Evolutionary conservation across 768 basidiomycete species (phyloP).

Genomic region (Russula ochroleuca): DNA sequence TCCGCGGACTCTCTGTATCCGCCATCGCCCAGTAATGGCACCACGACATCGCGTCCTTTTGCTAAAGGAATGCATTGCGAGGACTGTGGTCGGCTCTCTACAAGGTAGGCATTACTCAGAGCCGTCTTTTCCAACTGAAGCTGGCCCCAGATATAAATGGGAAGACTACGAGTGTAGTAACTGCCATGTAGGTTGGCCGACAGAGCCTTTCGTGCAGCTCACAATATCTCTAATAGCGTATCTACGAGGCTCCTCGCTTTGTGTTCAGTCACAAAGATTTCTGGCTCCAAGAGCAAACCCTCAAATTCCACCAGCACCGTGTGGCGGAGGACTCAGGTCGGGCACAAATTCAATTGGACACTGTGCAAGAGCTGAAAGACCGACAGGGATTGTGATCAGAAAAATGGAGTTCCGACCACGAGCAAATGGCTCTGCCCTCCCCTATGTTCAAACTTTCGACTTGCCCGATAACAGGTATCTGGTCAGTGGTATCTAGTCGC

Average conservation of each 20-base stretch:
- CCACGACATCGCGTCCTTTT: constrained; percentile 50
- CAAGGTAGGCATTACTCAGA: constrained; percentile 47
- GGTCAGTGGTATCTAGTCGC: not conserved
- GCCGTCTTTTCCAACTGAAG: constrained; percentile 7
- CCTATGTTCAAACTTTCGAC: constrained; percentile 45
- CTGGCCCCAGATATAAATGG: constrained; percentile 59
- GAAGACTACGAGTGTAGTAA: constrained; percentile 64
- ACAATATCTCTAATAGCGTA: constrained; percentile 10
- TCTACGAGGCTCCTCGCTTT: constrained; percentile 12
- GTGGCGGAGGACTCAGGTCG: constrained; percentile 28
- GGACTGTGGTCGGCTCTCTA: constrained; percentile 66
- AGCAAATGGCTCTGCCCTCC: constrained; percentile 28
- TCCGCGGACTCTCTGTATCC: constrained; percentile 39
- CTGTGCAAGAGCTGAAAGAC: not conserved
- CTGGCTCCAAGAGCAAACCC: constrained; percentile 19
- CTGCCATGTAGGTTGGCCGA: constrained; percentile 46
- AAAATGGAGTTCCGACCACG: constrained; percentile 15
- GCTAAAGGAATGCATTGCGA: constrained; percentile 67
- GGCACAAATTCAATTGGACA: not conserved
- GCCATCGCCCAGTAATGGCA: constrained; percentile 31
- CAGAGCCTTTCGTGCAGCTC: not conserved
- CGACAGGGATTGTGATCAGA: constrained; percentile 25
- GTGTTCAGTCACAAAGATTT: constrained; percentile 22
- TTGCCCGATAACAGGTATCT: constrained; percentile 29
- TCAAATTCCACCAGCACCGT: constrained; percentile 22